phyloP scores from a whole-genome alignment of 2,329 filamentous ascomycete genomes.

The Epichloe uncinata region DNA sequence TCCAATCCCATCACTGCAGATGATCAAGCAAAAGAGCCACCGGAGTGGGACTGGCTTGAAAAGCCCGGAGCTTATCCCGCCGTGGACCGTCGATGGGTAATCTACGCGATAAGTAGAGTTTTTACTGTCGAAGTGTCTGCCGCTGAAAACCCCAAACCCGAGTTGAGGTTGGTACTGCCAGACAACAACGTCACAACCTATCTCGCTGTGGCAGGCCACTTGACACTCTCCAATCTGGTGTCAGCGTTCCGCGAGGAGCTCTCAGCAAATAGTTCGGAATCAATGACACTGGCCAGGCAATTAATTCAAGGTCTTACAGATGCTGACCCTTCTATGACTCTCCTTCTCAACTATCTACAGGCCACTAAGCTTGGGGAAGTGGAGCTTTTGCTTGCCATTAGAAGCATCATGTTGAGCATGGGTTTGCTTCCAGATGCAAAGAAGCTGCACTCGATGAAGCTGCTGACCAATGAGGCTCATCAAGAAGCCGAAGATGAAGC shows the following conservation, averaged over 20 bases:
- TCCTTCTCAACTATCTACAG: constrained; percentile 52
- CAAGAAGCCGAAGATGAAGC: constrained; percentile 16
- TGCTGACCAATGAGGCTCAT: constrained; percentile 16
- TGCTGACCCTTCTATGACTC: constrained; percentile 54
- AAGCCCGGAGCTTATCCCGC: constrained; percentile 33
- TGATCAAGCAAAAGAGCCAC: constrained; percentile 14
- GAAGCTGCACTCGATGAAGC: constrained; percentile 19
- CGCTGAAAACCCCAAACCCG: constrained; percentile 22
- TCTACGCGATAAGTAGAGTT: constrained; percentile 48
- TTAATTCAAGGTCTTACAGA: constrained; percentile 49
- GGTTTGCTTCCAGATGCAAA: constrained; percentile 38
- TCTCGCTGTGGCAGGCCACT: constrained; percentile 45
- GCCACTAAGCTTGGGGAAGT: constrained; percentile 50
- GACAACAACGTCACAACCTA: constrained; percentile 44
- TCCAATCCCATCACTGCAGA: constrained; percentile 7
- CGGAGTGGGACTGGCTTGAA: constrained; percentile 39
- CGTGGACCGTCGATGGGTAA: constrained; percentile 51
- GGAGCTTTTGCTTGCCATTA: constrained; percentile 54
- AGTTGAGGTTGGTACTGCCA: constrained; percentile 26
- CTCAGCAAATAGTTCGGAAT: constrained; percentile 28
- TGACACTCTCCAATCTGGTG: constrained; percentile 45
- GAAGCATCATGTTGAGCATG: constrained; percentile 55
- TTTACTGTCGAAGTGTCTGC: constrained; percentile 38
- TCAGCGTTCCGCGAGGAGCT: constrained; percentile 41
- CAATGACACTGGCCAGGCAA: constrained; percentile 41